phyloP scores from a whole-genome alignment of 148 eudicot genomes.

The Rhododendron kiyosumense region DNA sequence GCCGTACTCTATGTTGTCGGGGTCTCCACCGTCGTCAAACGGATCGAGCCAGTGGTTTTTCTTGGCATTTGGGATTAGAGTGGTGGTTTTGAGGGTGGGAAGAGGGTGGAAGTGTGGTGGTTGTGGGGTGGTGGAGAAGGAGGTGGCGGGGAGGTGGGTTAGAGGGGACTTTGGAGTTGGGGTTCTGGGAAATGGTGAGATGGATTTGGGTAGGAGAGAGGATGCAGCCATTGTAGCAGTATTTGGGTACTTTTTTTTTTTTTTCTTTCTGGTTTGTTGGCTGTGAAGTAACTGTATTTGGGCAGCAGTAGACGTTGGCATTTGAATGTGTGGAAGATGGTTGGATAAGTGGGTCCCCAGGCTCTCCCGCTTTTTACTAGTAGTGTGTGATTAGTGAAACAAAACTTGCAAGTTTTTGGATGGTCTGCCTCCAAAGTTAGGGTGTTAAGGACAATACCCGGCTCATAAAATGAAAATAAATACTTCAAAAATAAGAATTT shows the following conservation, averaged over 20 bases:
- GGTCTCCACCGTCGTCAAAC: conserved; percentile 75
- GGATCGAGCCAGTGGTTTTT: conserved; percentile 78
- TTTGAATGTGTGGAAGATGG: conserved; percentile 36
- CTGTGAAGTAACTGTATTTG: neutral
- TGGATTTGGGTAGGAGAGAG: conserved; percentile 55
- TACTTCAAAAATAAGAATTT: no score
- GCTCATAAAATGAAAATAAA: no score
- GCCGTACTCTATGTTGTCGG: conserved; percentile 53
- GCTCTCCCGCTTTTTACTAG: neutral
- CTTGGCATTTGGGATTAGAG: conserved; percentile 38
- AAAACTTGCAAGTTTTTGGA: neutral
- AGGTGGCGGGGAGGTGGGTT: conserved; percentile 24
- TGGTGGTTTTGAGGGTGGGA: conserved; percentile 13
- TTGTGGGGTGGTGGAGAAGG: conserved; percentile 22
- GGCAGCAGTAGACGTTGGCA: neutral
- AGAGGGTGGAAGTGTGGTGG: conserved; percentile 22
- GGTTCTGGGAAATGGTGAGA: conserved; percentile 32
- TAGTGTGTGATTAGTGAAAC: neutral
- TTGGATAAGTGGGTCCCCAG: conserved; percentile 27
- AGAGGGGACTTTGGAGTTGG: conserved; percentile 27
- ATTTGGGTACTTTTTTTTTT: neutral
- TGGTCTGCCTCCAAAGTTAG: neutral
- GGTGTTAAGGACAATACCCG: no score
- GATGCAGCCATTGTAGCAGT: conserved; percentile 39
- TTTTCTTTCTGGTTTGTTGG: conserved; percentile 6